Conservation (phyloP, 805 yeast genomes). For the Candida oleophila region DNA sequence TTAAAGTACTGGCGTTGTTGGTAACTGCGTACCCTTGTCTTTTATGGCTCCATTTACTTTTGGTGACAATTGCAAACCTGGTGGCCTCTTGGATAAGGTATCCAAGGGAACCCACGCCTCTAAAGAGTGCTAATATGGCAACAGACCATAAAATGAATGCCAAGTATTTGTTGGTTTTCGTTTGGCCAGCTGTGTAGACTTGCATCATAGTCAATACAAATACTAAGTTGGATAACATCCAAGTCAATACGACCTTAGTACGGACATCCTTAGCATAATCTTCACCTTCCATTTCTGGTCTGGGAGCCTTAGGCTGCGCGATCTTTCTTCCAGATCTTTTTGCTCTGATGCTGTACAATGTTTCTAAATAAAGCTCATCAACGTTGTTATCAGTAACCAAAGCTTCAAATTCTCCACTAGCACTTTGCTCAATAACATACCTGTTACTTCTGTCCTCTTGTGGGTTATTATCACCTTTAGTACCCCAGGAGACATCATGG, state of each 20-base stretch:
- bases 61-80: constrained; percentile 37
- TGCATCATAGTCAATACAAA: constrained; percentile 87
- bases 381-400: constrained; percentile 82
- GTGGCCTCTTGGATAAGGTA: constrained; percentile 52
- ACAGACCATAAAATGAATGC: constrained; percentile 90
- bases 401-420: constrained; percentile 74
- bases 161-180: constrained; percentile 63
- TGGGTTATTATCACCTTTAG: constrained; percentile 86
- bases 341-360: constrained; percentile 68
- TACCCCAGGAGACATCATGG: constrained; percentile 99
- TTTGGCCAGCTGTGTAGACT: constrained; percentile 67
- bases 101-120: constrained; percentile 79
- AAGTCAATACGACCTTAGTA: constrained; percentile 90
- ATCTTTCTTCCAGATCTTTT: constrained; percentile 61
- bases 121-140: constrained; percentile 75
- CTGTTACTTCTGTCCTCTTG: constrained; percentile 66
- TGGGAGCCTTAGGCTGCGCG: constrained; percentile 24
- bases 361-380: constrained; percentile 77
- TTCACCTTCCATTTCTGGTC: constrained; percentile 43
- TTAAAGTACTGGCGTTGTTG: constrained; percentile 29
- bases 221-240: constrained; percentile 83
- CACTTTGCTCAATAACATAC: constrained; percentile 78
- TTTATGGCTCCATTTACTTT: constrained; percentile 41
- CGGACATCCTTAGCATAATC: constrained; percentile 95
- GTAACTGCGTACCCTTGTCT: constrained; percentile 38